These are phyloP conservation scores for Scheffersomyces parashehatae DNA, from an alignment of 1,139 yeast genomes.

Conservation along the genomic window DNA sequence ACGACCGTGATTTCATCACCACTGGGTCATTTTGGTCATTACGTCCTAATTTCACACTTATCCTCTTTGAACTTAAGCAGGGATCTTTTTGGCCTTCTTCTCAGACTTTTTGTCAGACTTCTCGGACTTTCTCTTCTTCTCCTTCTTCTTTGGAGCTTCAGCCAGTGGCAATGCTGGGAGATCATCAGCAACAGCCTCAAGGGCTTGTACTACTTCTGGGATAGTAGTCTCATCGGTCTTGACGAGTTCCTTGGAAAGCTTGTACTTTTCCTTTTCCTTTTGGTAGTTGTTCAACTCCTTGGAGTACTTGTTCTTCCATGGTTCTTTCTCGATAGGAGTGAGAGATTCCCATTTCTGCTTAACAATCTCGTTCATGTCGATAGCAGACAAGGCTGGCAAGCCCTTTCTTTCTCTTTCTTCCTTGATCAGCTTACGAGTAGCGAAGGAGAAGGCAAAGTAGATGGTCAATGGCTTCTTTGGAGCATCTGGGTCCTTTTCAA, in stretches of 20 bases:
- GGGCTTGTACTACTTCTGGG: constrained; percentile 5
- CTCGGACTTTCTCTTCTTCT: constrained; percentile 23
- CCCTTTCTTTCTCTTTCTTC: constrained; percentile 64
- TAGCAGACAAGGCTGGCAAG: constrained; percentile 63
- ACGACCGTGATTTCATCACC: too few relatives aligned
- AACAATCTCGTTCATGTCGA: constrained; percentile 76
- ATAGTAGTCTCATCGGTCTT: constrained; percentile 12
- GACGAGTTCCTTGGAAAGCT: constrained; percentile 42
- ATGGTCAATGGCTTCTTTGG: constrained; percentile 74
- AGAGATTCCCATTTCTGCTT: constrained; percentile 77
- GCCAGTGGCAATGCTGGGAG: neutral
- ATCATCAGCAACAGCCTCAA: constrained; percentile 14
- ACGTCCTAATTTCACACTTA: too few relatives aligned
- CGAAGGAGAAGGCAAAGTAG: constrained; percentile 74
- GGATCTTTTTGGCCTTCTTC: constrained; percentile 13
- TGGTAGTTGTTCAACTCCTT: constrained; percentile 66
- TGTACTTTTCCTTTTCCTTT: constrained; percentile 62
- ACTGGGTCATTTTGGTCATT: too few relatives aligned
- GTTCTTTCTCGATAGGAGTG: constrained; percentile 63
- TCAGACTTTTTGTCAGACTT: constrained; percentile 14
- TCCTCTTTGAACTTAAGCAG: too few relatives aligned
- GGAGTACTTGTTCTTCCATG: constrained; percentile 76
- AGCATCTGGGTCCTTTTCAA: constrained; percentile 59
- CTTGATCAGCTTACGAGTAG: constrained; percentile 61
- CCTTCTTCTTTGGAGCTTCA: constrained; percentile 15